Base-by-base conservation (phyloP, 352 stramenopile genomes). In the Globisporangium radiosum region DNA sequence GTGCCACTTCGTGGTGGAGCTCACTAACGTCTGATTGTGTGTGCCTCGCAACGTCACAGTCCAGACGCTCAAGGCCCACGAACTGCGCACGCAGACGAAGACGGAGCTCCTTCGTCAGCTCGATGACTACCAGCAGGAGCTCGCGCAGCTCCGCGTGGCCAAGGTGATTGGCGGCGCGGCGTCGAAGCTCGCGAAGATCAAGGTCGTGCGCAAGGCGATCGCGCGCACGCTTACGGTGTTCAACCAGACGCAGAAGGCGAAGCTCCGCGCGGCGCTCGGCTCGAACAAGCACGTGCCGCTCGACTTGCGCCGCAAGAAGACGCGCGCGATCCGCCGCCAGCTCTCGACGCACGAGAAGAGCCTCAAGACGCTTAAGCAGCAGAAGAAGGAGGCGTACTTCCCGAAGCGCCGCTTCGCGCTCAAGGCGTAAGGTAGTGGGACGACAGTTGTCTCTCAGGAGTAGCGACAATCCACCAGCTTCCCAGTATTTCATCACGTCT, bases 131-230 rank as follows among this genome's bases (percentile, higher is more conserved):
- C 98, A 99, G 76, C 96, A 98, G 81, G 96, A 99, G 79, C 87
- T 99, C 58, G 86, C 94, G 48, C 87, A 97, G 80, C 92, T 99
- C 64, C 94, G 97, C 70, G 97, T 99, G 56, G 95, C 96, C 68
- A 98, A 99, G 90, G 96, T 99, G 51, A 99, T 98, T 50, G 96
- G 97, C 63, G 97, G 97, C 58, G 97, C 97, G 42, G 96, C 97
- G 57, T 98, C 95, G 50, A 99, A 99, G 92, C 95, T 99, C 64
- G 92, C 95, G 75, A 99, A 99, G 88, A 99, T 99, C 83, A 96
- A 97, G 71, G 79, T 94, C 45, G 97, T 99, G 19, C 97, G 98
- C 82, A 99, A 99, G 79, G 97, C 90, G 62, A 99, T 99, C 72
- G 98, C 98, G 45, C 96, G 98, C 68, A 92, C 99, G 47, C 84